These are phyloP conservation scores for Petasospora rhodanensis DNA, from an alignment of 1,139 yeast genomes.

Conservation along the genomic window DNA sequence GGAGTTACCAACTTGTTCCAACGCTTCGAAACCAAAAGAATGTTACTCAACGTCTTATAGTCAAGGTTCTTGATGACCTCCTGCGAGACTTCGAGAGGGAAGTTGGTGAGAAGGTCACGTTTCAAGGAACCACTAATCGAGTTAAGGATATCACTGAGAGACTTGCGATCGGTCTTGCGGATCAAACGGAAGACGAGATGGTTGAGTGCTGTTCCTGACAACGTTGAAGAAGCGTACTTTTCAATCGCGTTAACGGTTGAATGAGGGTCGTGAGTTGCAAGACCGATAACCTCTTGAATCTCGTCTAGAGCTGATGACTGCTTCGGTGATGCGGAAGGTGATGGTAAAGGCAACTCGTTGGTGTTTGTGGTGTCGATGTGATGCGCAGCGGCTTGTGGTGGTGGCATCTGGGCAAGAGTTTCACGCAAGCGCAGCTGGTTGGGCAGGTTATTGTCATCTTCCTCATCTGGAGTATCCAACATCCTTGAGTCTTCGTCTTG, in stretches of 20 bases:
- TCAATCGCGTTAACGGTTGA: slow-evolving; percentile 31
- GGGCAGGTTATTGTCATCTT: slow-evolving; percentile 20
- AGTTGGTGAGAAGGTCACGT: slow-evolving; percentile 63
- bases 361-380: slow-evolving; percentile 21
- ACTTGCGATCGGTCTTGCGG: slow-evolving; percentile 59
- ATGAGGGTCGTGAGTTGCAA: too few species aligned
- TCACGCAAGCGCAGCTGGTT: slow-evolving; percentile 14
- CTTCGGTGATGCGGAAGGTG: slow-evolving; percentile 66
- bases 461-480: slow-evolving; percentile 10
- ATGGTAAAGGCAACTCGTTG: slow-evolving; percentile 52
- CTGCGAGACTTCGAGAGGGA: slow-evolving; percentile 76
- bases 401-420: not conserved
- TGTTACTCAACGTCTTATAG: slow-evolving; percentile 54
- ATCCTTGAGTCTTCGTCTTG: slow-evolving; percentile 1
- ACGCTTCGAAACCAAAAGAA: slow-evolving; percentile 59
- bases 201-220: slow-evolving; percentile 16
- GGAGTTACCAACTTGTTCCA: slow-evolving; percentile 68
- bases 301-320: slow-evolving; percentile 31
- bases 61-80: slow-evolving; percentile 68
- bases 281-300: too few species aligned
- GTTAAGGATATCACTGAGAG: slow-evolving; percentile 64
- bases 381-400: slow-evolving; percentile 1
- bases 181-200: slow-evolving; percentile 56
- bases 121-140: slow-evolving; percentile 56
- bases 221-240: slow-evolving; percentile 11